Conservation (phyloP, 2,329 filamentous ascomycete species). For the Arthrobotrys pseudoclavata region DNA sequence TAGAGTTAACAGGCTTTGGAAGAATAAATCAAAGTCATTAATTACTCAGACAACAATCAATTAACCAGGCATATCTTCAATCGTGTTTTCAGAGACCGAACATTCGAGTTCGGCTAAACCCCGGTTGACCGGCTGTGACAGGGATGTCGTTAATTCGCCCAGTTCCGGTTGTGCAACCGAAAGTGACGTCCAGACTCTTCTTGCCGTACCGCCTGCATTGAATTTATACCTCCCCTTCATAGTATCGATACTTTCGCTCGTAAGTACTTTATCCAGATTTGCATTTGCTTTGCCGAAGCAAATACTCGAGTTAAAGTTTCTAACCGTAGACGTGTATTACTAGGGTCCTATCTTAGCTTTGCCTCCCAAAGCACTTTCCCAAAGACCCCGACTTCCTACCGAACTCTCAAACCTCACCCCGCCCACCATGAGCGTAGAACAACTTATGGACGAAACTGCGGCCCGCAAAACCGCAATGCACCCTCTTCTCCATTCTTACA, state of each 20-base stretch:
- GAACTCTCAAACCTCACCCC: constrained; percentile 1
- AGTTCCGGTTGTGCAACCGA: constrained; percentile 7
- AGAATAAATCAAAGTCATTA: no score
- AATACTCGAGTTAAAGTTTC: not conserved
- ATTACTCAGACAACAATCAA: not conserved
- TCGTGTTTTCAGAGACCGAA: no score
- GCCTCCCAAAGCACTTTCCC: not conserved
- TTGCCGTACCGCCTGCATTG: constrained; percentile 4
- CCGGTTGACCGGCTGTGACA: constrained; percentile 11
- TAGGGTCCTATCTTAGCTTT: not conserved
- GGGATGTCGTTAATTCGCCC: constrained; percentile 6
- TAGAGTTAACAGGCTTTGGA: no score
- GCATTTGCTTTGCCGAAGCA: not conserved
- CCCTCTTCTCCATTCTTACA: constrained; percentile 67
- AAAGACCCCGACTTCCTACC: not conserved
- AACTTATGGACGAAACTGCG: constrained; percentile 33
- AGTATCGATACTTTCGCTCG: not conserved
- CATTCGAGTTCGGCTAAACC: constrained; percentile 51
- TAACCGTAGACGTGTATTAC: not conserved
- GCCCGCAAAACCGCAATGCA: constrained; percentile 54
- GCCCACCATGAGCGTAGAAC: constrained; percentile 25
- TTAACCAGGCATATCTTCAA: no score
- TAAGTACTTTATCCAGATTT: not conserved
- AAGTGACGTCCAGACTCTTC: not conserved
- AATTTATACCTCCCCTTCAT: not conserved